phyloP scores from a whole-genome alignment of 176 grass and related monocot species.

The Luzula sylvatica region DNA sequence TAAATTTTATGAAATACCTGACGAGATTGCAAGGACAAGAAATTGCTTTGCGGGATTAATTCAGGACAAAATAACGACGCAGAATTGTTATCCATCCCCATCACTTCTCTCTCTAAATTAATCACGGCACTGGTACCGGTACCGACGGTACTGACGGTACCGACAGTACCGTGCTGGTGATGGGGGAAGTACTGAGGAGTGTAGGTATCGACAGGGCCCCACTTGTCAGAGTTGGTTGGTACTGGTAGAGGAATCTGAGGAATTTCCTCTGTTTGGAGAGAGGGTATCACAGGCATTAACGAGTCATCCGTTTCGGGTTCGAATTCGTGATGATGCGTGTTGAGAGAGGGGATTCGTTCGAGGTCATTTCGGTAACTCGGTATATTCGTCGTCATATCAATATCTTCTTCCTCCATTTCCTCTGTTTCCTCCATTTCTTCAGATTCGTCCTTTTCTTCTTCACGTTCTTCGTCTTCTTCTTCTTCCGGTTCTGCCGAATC shows the following conservation, averaged over 20 bases:
- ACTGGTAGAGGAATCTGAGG: background rate
- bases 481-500: background rate
- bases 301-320: background rate
- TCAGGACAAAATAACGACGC: constrained; percentile 29
- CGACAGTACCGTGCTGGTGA: background rate
- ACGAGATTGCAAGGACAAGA: constrained; percentile 2
- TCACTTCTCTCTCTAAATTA: constrained; percentile 26
- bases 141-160: background rate
- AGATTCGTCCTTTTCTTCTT: constrained; percentile 3
- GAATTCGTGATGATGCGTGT: constrained; percentile 17
- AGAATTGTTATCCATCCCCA: constrained; percentile 10
- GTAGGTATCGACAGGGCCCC: constrained; percentile 27
- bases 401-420: constrained; percentile 1
- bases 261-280: constrained; percentile 1
- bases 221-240: constrained; percentile 15
- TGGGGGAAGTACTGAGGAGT: constrained; percentile 15
- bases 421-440: background rate
- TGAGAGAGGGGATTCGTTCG: constrained; percentile 26
- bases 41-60: constrained; percentile 24
- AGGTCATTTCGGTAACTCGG: constrained; percentile 12
- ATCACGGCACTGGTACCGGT: constrained; percentile 20
- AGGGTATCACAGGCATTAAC: background rate
- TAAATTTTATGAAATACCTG: background rate
- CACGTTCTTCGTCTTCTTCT: constrained; percentile 10
- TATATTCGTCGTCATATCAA: constrained; percentile 1